A percentile compares a stretch with the other conserved stretches of the same genome.
These are phyloP conservation scores for Paramecium caudatum DNA, from an alignment of 73 alveolate genomes.

Conservation along the genomic window DNA sequence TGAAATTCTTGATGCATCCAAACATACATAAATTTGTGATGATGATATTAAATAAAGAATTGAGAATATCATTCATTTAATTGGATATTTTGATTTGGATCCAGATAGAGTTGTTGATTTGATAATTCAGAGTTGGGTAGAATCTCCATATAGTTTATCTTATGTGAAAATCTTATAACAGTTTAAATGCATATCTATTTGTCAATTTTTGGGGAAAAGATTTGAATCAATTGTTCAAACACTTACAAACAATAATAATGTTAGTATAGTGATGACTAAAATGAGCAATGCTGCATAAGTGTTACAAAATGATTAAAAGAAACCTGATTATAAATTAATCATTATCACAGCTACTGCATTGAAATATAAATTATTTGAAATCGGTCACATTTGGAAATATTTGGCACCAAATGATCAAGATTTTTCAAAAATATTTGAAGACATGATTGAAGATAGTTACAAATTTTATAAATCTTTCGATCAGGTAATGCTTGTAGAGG, in stretches of 20 bases:
- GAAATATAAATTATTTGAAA: constrained; percentile 41
- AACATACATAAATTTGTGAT: not conserved
- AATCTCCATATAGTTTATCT: constrained; percentile 79
- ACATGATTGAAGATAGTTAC: constrained; percentile 26
- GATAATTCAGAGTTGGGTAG: constrained; percentile 85
- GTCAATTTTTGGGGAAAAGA: constrained; percentile 82
- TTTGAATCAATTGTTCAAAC: constrained; percentile 68
- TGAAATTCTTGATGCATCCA: constrained; percentile 81
- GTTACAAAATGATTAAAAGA: constrained; percentile 8
- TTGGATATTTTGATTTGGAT: constrained; percentile 93
- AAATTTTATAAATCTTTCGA: constrained; percentile 59
- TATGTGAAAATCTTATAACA: constrained; percentile 82
- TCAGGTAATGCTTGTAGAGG: constrained; percentile 31
- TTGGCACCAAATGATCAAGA: constrained; percentile 47
- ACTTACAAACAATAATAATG: not conserved
- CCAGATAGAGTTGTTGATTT: constrained; percentile 95
- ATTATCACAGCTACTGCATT: constrained; percentile 24
- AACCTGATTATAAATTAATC: constrained; percentile 14
- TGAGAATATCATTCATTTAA: constrained; percentile 82
- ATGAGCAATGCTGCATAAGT: constrained; percentile 57
- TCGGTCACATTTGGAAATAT: constrained; percentile 58
- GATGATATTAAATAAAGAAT: constrained; percentile 73
- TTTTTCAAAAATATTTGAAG: constrained; percentile 16
- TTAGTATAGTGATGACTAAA: constrained; percentile 70
- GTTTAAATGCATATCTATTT: constrained; percentile 80